These are phyloP conservation scores for Trametopsis cervina DNA, from an alignment of 768 basidiomycete genomes.

Conservation along the genomic window DNA sequence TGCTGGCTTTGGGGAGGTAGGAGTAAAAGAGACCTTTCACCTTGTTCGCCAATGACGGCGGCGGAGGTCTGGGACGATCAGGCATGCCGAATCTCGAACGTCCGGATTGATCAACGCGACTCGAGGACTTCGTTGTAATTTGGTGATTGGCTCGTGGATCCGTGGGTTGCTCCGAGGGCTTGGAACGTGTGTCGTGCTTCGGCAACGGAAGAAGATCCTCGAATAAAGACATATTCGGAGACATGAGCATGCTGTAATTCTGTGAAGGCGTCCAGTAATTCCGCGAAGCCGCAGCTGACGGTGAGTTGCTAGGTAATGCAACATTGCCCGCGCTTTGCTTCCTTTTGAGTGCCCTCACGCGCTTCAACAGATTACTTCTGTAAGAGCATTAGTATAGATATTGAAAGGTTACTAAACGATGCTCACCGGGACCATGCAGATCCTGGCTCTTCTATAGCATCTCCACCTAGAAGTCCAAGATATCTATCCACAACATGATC, in stretches of 20 bases:
- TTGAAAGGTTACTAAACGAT: neutral
- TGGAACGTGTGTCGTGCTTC: slow-evolving; percentile 27
- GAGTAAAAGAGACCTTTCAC: slow-evolving; percentile 55
- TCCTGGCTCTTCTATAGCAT: slow-evolving; percentile 33
- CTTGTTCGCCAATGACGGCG: slow-evolving; percentile 38
- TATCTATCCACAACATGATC: slow-evolving; percentile 60
- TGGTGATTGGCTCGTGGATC: slow-evolving; percentile 1
- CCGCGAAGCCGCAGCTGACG: slow-evolving; percentile 23
- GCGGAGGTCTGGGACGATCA: slow-evolving; percentile 11
- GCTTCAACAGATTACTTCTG: slow-evolving; percentile 45
- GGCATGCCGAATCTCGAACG: slow-evolving; percentile 2
- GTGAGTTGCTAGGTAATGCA: slow-evolving; percentile 41
- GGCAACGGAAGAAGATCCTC: slow-evolving; percentile 9
- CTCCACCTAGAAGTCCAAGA: slow-evolving; percentile 33
- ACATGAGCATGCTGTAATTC: slow-evolving; percentile 7
- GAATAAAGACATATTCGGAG: slow-evolving; percentile 8
- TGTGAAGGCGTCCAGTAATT: slow-evolving; percentile 43
- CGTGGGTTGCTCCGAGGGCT: slow-evolving; percentile 19
- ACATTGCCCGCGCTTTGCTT: slow-evolving; percentile 53
- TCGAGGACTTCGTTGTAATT: neutral
- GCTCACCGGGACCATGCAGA: slow-evolving; percentile 54
- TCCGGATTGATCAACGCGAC: slow-evolving; percentile 1
- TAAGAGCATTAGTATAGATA: slow-evolving; percentile 1
- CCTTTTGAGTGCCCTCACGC: slow-evolving; percentile 48
- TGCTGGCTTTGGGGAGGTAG: slow-evolving; percentile 43